Percentiles rank a stretch among this genome's conserved stretches.
Evolutionary conservation across 1,139 yeast species (phyloP).

Genomic region (Suzukiozyma palmioleophila): DNA sequence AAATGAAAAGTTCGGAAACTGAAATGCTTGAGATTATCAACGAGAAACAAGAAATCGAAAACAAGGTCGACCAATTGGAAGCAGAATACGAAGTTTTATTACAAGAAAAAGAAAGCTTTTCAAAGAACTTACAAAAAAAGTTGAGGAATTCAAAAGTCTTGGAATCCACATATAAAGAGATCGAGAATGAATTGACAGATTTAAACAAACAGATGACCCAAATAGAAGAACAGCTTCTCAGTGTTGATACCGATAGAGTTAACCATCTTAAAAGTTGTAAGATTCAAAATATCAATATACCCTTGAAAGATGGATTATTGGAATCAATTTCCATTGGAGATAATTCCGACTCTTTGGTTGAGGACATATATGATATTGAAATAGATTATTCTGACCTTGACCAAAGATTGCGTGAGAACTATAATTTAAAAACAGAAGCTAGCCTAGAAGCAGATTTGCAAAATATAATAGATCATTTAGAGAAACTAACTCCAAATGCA

Average conservation of each 20-base stretch:
- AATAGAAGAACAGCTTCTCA: constrained; percentile 52
- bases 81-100: constrained; percentile 45
- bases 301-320: constrained; percentile 56
- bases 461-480: constrained; percentile 43
- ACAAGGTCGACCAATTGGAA: constrained; percentile 41
- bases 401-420: constrained; percentile 37
- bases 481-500: constrained; percentile 68
- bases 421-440: constrained; percentile 37
- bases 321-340: constrained; percentile 46
- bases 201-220: constrained; percentile 30
- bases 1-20: constrained; percentile 28
- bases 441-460: constrained; percentile 40
- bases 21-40: constrained; percentile 25
- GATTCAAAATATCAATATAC: constrained; percentile 64
- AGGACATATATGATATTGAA: constrained; percentile 43
- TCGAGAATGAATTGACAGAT: constrained; percentile 25
- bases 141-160: constrained; percentile 21
- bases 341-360: constrained; percentile 35
- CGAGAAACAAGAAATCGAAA: constrained; percentile 29
- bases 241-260: constrained; percentile 53
- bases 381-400: constrained; percentile 55
- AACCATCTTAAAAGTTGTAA: constrained; percentile 69
- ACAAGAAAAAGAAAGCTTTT: constrained; percentile 32
- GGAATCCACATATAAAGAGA: constrained; percentile 33
- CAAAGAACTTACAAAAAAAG: constrained; percentile 21